A percentile compares a stretch with the other conserved stretches of the same genome.
phyloP scores from a whole-genome alignment of 352 stramenopile species.

The Phytophthora aleatoria region DNA sequence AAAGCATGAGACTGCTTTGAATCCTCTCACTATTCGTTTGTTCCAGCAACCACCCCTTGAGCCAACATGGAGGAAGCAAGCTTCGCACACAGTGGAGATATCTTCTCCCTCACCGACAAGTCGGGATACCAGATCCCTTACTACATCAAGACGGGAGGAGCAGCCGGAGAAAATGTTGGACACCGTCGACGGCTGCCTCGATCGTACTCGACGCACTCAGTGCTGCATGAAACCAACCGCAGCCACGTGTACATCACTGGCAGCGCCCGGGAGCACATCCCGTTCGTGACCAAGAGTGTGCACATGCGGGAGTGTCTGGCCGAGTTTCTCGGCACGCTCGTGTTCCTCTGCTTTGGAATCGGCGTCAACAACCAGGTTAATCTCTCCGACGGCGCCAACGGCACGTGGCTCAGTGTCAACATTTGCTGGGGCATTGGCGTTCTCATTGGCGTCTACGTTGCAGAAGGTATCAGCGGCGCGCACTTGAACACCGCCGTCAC shows the following conservation, averaged over 20 bases:
- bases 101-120: slow-evolving; percentile 38
- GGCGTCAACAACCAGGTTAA: slow-evolving; percentile 58
- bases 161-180: background rate
- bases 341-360: slow-evolving; percentile 55
- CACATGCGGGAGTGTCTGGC: slow-evolving; percentile 57
- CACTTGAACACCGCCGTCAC: slow-evolving; percentile 66
- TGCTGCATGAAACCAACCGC: slow-evolving; percentile 37
- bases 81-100: slow-evolving; percentile 27
- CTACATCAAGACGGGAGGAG: slow-evolving; percentile 12
- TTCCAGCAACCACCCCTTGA: background rate
- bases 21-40: slow-evolving; percentile 19
- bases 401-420: slow-evolving; percentile 67
- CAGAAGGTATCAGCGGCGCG: slow-evolving; percentile 48
- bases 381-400: slow-evolving; percentile 48
- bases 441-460: slow-evolving; percentile 51
- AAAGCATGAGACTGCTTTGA: background rate
- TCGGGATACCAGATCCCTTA: slow-evolving; percentile 29
- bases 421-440: slow-evolving; percentile 36
- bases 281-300: slow-evolving; percentile 36
- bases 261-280: slow-evolving; percentile 24
- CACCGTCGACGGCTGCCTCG: slow-evolving; percentile 20
- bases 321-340: slow-evolving; percentile 56
- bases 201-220: slow-evolving; percentile 19
- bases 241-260: slow-evolving; percentile 15
- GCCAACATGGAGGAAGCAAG: slow-evolving; percentile 29